Conservation (phyloP, 768 basidiomycete species). For the Punctularia strigosozonata region DNA sequence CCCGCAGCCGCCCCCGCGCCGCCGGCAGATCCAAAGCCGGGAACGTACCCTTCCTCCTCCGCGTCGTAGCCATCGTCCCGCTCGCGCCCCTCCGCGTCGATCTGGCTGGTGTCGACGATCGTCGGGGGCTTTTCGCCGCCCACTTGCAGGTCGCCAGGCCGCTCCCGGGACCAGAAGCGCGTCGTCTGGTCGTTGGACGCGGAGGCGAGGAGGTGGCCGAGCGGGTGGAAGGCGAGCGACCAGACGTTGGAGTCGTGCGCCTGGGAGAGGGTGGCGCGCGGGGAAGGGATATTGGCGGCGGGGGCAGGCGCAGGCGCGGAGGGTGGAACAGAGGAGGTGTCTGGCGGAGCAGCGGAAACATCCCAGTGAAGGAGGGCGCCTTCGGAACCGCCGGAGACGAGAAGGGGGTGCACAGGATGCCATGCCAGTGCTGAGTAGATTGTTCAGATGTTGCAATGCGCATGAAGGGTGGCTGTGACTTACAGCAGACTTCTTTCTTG, state of each 20-base stretch:
- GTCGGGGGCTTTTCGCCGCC: conserved; percentile 79
- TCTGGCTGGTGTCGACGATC: conserved; percentile 41
- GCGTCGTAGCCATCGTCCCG: conserved; percentile 41
- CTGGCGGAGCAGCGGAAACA: conserved; percentile 43
- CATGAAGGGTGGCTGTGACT: conserved; percentile 17
- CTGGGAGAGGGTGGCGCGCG: conserved; percentile 80
- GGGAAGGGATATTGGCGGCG: conserved; percentile 33
- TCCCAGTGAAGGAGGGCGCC: conserved; percentile 94
- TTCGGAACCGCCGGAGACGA: conserved; percentile 91
- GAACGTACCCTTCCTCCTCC: conserved; percentile 62
- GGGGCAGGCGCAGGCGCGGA: conserved; percentile 11
- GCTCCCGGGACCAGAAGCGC: conserved; percentile 94
- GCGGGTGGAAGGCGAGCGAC: conserved; percentile 89
- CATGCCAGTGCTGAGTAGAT: conserved; percentile 65
- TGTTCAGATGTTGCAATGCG: background rate
- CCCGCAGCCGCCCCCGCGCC: conserved; percentile 14
- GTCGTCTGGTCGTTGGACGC: conserved; percentile 99
- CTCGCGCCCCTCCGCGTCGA: conserved; percentile 25
- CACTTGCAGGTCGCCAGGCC: conserved; percentile 78
- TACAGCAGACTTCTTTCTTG: conserved; percentile 97
- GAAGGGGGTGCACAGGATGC: conserved; percentile 90
- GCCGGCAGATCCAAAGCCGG: conserved; percentile 50
- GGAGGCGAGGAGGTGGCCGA: conserved; percentile 87
- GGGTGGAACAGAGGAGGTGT: conserved; percentile 19
- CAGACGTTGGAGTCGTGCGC: conserved; percentile 98